phyloP scores from a whole-genome alignment of 2,329 filamentous ascomycete genomes.

The Aspergillus hiratsukae region DNA sequence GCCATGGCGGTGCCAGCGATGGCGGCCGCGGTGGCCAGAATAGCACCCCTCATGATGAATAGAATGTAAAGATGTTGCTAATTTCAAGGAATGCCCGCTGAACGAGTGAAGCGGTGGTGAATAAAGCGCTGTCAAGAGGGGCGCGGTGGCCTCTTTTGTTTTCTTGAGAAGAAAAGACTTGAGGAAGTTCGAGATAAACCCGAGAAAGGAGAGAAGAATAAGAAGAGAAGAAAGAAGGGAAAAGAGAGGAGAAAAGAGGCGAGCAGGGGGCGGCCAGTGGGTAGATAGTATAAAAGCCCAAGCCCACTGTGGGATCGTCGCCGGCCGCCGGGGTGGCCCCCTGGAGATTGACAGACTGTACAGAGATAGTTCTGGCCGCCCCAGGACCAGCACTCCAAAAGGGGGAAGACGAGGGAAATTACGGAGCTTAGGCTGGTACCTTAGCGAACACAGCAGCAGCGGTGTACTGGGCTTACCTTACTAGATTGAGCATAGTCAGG shows the following conservation, averaged over 20 bases:
- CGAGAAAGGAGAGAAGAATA: slow-evolving; percentile 5
- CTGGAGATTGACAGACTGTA: no score
- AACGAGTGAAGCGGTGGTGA: slow-evolving; percentile 53
- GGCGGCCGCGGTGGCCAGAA: slow-evolving; percentile 58
- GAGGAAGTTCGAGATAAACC: slow-evolving; percentile 9
- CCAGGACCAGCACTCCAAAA: background rate
- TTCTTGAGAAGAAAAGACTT: slow-evolving; percentile 6
- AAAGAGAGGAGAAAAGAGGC: slow-evolving; percentile 2
- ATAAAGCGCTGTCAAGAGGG: slow-evolving; percentile 12
- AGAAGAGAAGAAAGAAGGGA: slow-evolving; percentile 5
- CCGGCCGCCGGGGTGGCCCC: no score
- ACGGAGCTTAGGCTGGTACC: background rate
- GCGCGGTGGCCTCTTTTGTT: slow-evolving; percentile 15
- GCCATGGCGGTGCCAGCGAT: slow-evolving; percentile 50
- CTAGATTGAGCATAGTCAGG: slow-evolving; percentile 5
- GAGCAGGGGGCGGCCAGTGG: background rate
- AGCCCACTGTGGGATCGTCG: background rate
- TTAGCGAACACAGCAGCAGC: background rate
- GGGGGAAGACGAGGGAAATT: background rate
- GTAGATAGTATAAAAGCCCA: background rate
- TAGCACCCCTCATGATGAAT: slow-evolving; percentile 68
- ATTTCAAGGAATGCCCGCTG: slow-evolving; percentile 68
- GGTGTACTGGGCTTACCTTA: background rate
- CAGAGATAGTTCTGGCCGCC: background rate
- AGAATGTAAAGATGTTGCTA: slow-evolving; percentile 13